A percentile compares a stretch with the other conserved stretches of the same genome.
These are phyloP conservation scores for Mortierella antarctica DNA, from an alignment of 192 early-diverging fungal species.

Conservation along the genomic window DNA sequence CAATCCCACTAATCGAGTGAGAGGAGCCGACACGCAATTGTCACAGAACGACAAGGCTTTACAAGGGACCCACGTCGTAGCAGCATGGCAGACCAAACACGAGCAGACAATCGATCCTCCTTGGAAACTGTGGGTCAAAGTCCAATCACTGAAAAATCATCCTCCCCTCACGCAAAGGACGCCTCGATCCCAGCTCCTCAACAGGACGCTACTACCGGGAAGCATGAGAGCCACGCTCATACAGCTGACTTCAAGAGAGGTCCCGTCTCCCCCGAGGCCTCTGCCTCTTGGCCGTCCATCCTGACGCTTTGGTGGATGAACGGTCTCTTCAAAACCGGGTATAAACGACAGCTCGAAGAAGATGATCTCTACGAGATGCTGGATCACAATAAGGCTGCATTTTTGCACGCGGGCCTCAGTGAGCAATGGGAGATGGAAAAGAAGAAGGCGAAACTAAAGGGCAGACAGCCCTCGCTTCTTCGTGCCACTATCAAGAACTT, in stretches of 20 bases:
- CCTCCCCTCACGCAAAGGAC: too few relatives aligned
- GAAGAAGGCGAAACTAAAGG: not conserved
- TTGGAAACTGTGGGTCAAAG: too few relatives aligned
- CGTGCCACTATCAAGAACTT: not conserved
- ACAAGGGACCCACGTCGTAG: too few relatives aligned
- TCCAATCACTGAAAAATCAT: too few relatives aligned
- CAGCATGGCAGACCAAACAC: too few relatives aligned
- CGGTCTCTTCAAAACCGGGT: slow-evolving; percentile 29
- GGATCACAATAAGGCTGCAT: slow-evolving; percentile 6
- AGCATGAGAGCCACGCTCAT: too few relatives aligned
- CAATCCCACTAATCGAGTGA: too few relatives aligned
- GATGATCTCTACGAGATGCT: slow-evolving; percentile 45
- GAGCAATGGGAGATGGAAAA: slow-evolving; percentile 6
- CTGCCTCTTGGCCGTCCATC: slow-evolving; percentile 20
- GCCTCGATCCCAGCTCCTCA: too few relatives aligned
- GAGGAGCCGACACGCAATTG: too few relatives aligned
- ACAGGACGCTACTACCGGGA: too few relatives aligned
- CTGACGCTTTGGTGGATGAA: slow-evolving; percentile 35
- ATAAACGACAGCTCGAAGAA: slow-evolving; percentile 18
- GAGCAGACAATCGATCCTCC: too few relatives aligned
- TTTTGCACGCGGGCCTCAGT: not conserved
- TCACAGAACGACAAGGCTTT: too few relatives aligned
- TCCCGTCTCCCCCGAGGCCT: slow-evolving; percentile 18
- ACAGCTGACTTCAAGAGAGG: not conserved
- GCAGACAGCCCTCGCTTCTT: not conserved